Percentiles rank a stretch among this genome's conserved stretches.
phyloP scores from a whole-genome alignment of 495 filamentous ascomycete genomes.

The Podospora australis region DNA sequence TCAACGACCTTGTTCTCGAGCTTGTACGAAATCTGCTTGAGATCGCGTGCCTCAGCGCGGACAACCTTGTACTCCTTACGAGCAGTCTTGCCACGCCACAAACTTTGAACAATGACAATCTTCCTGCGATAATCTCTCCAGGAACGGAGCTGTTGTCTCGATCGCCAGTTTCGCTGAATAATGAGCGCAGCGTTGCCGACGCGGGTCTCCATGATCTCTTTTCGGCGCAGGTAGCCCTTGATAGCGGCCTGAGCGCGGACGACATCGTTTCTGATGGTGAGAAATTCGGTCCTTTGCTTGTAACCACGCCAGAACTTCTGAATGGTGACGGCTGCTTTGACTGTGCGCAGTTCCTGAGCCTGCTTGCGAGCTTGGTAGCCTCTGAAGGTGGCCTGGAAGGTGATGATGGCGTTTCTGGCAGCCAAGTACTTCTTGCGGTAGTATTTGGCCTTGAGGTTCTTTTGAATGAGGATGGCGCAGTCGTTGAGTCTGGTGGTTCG shows the following conservation, averaged over 20 bases:
- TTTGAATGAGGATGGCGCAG: slow-evolving; percentile 97
- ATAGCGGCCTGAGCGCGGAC: slow-evolving; percentile 81
- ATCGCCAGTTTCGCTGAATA: slow-evolving; percentile 88
- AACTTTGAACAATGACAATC: slow-evolving; percentile 81
- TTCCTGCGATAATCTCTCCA: slow-evolving; percentile 88
- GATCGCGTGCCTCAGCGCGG: slow-evolving; percentile 91
- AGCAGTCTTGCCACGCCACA: slow-evolving; percentile 85
- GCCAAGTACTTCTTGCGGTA: slow-evolving; percentile 89
- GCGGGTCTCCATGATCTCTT: slow-evolving; percentile 84
- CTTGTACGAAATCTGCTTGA: slow-evolving; percentile 98
- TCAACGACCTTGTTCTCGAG: slow-evolving; percentile 99
- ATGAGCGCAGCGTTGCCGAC: slow-evolving; percentile 85
- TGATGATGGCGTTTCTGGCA: slow-evolving; percentile 71
- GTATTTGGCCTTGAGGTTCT: slow-evolving; percentile 93
- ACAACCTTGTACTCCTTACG: slow-evolving; percentile 78
- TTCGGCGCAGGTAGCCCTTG: slow-evolving; percentile 84
- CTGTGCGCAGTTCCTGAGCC: slow-evolving; percentile 72
- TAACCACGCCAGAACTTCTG: slow-evolving; percentile 91
- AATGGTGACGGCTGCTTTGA: slow-evolving; percentile 87
- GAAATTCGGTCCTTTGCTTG: slow-evolving; percentile 75
- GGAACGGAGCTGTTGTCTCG: slow-evolving; percentile 64
- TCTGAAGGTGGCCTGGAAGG: slow-evolving; percentile 67
- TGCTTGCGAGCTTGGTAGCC: slow-evolving; percentile 68
- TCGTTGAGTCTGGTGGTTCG: slow-evolving; percentile 84
- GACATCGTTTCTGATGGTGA: slow-evolving; percentile 68